Evolutionary conservation across 768 basidiomycete species (phyloP).

Genomic region (Rubroboletus satanas): DNA sequence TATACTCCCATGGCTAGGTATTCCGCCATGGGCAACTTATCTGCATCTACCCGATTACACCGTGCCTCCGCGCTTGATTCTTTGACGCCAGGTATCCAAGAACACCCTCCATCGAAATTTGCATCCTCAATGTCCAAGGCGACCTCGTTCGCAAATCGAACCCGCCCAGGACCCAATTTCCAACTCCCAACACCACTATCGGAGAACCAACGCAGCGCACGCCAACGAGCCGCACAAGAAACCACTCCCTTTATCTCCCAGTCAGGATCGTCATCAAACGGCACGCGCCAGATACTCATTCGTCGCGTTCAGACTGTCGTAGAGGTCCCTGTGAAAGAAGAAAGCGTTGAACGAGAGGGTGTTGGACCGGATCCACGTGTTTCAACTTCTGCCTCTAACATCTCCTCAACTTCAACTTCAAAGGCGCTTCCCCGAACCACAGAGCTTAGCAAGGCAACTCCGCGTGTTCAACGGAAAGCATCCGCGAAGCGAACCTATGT

Average conservation of each 20-base stretch:
- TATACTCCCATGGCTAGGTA: slow-evolving; percentile 34
- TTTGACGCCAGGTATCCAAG: slow-evolving; percentile 25
- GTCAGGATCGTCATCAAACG: slow-evolving; percentile 6
- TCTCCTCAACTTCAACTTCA: slow-evolving; percentile 13
- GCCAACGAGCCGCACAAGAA: slow-evolving; percentile 18
- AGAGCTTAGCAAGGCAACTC: not conserved
- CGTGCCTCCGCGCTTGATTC: slow-evolving; percentile 16
- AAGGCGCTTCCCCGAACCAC: slow-evolving; percentile 4
- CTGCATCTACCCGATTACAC: slow-evolving; percentile 26
- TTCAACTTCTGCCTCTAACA: slow-evolving; percentile 14
- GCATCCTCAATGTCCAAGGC: slow-evolving; percentile 28
- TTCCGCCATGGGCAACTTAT: slow-evolving; percentile 23
- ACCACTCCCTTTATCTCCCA: not conserved
- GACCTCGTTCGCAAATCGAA: slow-evolving; percentile 3
- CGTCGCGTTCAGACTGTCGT: slow-evolving; percentile 61
- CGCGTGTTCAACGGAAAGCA: slow-evolving; percentile 21
- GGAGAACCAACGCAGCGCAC: slow-evolving; percentile 26
- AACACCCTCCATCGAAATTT: slow-evolving; percentile 32
- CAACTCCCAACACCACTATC: slow-evolving; percentile 33
- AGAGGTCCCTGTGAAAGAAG: slow-evolving; percentile 60
- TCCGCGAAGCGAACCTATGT: slow-evolving; percentile 25
- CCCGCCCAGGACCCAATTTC: slow-evolving; percentile 6
- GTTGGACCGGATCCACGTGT: not conserved
- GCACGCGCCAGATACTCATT: slow-evolving; percentile 37
- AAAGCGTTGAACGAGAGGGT: slow-evolving; percentile 47